Base-by-base conservation (phyloP, 352 stramenopile species). In the Phytophthora constricta region DNA sequence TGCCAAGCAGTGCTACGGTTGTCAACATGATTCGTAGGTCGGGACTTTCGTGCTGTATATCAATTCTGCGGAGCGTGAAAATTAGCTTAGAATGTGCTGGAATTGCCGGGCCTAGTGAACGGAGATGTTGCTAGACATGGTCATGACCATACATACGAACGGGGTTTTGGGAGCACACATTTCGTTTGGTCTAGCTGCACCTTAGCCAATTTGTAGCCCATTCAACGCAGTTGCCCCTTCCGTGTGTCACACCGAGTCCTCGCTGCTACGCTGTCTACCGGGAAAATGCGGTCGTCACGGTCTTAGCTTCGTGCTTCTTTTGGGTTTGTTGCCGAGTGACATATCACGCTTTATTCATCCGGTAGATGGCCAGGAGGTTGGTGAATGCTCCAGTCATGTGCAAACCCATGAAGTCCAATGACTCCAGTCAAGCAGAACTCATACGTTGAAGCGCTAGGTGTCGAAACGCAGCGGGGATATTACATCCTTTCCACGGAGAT, bases 401-500 rank as follows among this genome's bases (percentile, higher is more conserved):
- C 76, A 20, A 75, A 77, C 14, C 22, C 69, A 2, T 84, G 76
- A 72, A 58, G 62, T 5, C 42, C 53, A 7, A 62, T 81, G 66
- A 76, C 69, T 2, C 28, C 43, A 22, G 13, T 41, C 9, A 72
- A 83, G n/a, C 68, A 79, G 43, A 65, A 25, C 13, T 57, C 79
- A 22, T 80, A 81, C 52, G 37, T 78, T 5, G 58, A 79, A 37
- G 75, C 75, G 10, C 51, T 83, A 17, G 65, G 58, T 10, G 17
- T 64, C 0, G 70, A 57, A 3, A 84, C 82, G 70, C 20, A 53
- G 33, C 51, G 28, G 17, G 78, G 72, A 33, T 76, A 79, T 48
- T 74, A 85, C 47, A 58, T 70, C 22, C 58, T 82, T 13, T 85
- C 85, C 41, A 62, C 66, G 5, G 75, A 81, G 31, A 19, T 83